These are phyloP conservation scores for Cyamopsis tetragonoloba DNA, from an alignment of 306 rosid species.

Conservation along the genomic window DNA sequence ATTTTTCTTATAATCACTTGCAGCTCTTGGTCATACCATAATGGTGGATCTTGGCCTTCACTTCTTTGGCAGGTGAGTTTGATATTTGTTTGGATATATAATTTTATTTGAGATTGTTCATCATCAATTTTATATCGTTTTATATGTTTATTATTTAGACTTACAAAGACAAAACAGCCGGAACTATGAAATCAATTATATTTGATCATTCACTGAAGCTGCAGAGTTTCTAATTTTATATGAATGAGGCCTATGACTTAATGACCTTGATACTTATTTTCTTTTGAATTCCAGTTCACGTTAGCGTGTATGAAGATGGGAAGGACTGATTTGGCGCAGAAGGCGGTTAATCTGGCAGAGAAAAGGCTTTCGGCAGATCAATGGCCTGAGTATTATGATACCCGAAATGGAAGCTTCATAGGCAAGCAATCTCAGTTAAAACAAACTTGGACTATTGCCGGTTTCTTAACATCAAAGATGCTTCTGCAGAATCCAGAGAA, in stretches of 20 bases:
- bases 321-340: slow-evolving; percentile 71
- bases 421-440: slow-evolving; percentile 76
- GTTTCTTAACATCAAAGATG: slow-evolving; percentile 86
- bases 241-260: background rate
- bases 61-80: slow-evolving; percentile 83
- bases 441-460: slow-evolving; percentile 97
- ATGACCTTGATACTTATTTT: slow-evolving; percentile 19
- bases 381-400: slow-evolving; percentile 98
- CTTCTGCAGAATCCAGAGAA: slow-evolving; percentile 77
- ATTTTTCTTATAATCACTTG: slow-evolving; percentile 28
- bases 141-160: background rate
- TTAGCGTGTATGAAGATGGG: slow-evolving; percentile 97
- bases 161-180: background rate
- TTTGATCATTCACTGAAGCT: too few species aligned
- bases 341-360: slow-evolving; percentile 77
- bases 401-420: slow-evolving; percentile 73
- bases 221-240: background rate
- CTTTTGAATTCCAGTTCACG: slow-evolving; percentile 64
- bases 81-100: slow-evolving; percentile 9
- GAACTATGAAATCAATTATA: too few species aligned
- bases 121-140: too few species aligned
- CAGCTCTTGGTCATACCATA: slow-evolving; percentile 96
- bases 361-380: slow-evolving; percentile 61
- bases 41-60: slow-evolving; percentile 95
- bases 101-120: too few species aligned